Base-by-base conservation (phyloP, 2,329 filamentous ascomycete genomes). In the Ceratocystis huliohia region DNA sequence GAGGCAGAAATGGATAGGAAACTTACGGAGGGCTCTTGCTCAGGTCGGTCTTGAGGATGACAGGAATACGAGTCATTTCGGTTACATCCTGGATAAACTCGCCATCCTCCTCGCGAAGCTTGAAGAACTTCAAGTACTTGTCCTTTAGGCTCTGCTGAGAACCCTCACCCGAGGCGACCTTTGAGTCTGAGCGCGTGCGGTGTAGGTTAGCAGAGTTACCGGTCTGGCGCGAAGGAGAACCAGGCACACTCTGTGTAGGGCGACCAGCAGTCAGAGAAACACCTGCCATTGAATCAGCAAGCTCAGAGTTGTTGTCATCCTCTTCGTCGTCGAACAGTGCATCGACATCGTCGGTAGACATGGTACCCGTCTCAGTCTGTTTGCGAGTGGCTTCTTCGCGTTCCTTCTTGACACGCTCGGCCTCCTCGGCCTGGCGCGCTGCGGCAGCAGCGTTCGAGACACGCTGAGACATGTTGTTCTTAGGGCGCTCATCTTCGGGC, bases 1-100 rank as follows among this genome's bases (percentile, higher is more conserved):
- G 0, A 46, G 20, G 46, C 46, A 61, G 25, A 13, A 37, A 46
- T 41, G 37, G 37, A 45, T 45, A 61, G n/a, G 33, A 63, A 67
- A 93, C 94, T 86, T 88, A 99, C 92, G 94, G 94, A 78, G 94
- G 94, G 80, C 93, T 97, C 89, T 99, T 99, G 79, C 83, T 90
- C 73, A 99, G 84, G 79, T 99, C 94, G 70, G 94, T 97, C 86
- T 96, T 97, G 73, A 99, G 79, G 75, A 99, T 96, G 71, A 99
- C 89, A n/a, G 94, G 94, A 69, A 99, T 89, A 71, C 93, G 84
- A 56, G 91, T 93, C 92, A 99, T 96, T 81, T 99, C 94, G 67
- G 87, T 92, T 70, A 99, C 91, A 76, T 99, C 94, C 78, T 99
- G 94, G 73, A 99, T 96, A 79, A 95, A 95, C 72, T 97, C 89